Evolutionary conservation across 768 basidiomycete genomes (phyloP), one percentile per base, ranked within the genome.

Genomic region (Leucosporidium creatinivorum): DNA sequence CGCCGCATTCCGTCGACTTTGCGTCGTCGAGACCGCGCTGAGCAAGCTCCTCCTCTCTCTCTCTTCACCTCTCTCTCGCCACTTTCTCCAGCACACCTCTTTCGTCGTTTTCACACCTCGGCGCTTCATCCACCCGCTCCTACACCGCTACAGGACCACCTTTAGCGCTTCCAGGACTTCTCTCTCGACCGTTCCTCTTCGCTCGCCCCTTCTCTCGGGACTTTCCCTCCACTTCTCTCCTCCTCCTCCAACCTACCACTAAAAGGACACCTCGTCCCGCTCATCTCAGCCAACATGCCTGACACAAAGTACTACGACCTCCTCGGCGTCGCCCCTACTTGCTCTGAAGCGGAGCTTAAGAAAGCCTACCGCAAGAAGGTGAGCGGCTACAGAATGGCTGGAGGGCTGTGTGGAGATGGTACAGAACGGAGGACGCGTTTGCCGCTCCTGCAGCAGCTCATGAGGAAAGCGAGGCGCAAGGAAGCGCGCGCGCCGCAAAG

Each of bases 281-380:
- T 44, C 28, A 7, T 59, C 6, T 59, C 55, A 23, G n/a, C n/a
- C 18, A 25, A 19, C 4, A 28, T 26, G 31, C 91, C 54, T 13
- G 39, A 44, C 39, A 44, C 8, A 10, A 44, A 44, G 39, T 44
- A 44, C 39, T 51, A 97, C 80, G 92, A 96, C 80, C 84, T 96
- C 68, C 85, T 98, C 58, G 93, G 93, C 72, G 91, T 90, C 36
- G 72, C 84, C 17, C 85, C 89, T 59, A 83, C 83, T 74, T 91
- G 89, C 44, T 87, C 86, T 51, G 93, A 94, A 67, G 76, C 82
- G 57, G 92, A 93, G 62, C 85, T 94, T 76, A 94, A 93, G 83
- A 93, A 93, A 78, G 92, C 92, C 36, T 94, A 93, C 82, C 88
- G 91, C 74, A 93, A 92, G 81, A 92, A 91, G 91, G 74, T 91